Base-by-base conservation (phyloP, 2,329 filamentous ascomycete genomes). In the Helotiales sp. region DNA sequence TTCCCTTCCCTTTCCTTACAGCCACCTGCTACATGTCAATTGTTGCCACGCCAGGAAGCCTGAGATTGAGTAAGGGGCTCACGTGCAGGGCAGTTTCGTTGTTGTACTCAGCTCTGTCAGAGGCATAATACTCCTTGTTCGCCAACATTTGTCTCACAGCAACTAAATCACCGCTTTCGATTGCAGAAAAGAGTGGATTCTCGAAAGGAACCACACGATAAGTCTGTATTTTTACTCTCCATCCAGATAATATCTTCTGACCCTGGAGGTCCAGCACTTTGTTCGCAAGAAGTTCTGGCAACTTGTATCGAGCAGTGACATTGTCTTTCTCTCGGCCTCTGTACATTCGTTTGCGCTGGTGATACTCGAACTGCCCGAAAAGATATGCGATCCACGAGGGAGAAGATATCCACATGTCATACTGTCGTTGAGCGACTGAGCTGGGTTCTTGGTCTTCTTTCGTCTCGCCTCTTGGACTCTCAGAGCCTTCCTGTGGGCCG, bases 341-440 rank as follows among this genome's bases (percentile, higher is more conserved):
- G 2, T 32, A 24, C 20, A 24, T 63, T 28, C 24, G 15, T 20
- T 34, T 28, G 15, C 34, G 20, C 17, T 37, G 64, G 20, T 55
- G 28, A 17, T 65, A 64, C 8, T 65, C 20, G 11, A 68, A 37
- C 6, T 32, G 61, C 11, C 65, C 69, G 11, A 68, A 17, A 8
- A 68, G 13, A 37, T 45, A 64, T 10, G 13, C 20, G 13, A 63
- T 24, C 67, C 62, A 66, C 13, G 60, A 26, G n/a, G 37, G 8
- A 40, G 43, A 66, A n/a, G 34, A 60, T 8, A 10, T 32, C 22
- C 57, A 66, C 15, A 20, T 45, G 8, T 62, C 37, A n/a, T 64
- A 58, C 17, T 63, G 59, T 24, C 17, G 55, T 2, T n/a, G 10
- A 50, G 63, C 28, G 26, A 65, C 13, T 22, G 17, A 5, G 20